A percentile compares a stretch with the other conserved stretches of the same genome.
Conservation (phyloP, 805 yeast genomes). For the Metschnikowia orientalis region DNA sequence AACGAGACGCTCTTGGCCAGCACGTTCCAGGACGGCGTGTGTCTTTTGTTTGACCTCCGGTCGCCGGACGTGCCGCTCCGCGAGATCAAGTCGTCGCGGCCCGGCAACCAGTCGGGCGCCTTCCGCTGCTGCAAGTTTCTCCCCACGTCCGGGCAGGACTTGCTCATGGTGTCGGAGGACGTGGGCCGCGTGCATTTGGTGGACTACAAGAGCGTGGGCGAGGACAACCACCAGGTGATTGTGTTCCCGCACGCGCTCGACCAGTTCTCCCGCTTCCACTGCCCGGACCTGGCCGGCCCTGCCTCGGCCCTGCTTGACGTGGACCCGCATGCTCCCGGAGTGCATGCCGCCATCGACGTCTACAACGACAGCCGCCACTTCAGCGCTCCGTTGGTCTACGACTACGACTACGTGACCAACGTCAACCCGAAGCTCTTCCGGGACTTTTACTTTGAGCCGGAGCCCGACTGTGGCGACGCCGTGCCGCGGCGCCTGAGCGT, state of each 20-base stretch:
- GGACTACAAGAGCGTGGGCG: constrained; percentile 62
- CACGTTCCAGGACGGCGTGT: constrained; percentile 81
- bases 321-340: too few relatives aligned
- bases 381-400: constrained; percentile 40
- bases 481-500: too few relatives aligned
- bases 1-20: constrained; percentile 72
- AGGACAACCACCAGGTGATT: constrained; percentile 50
- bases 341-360: constrained; percentile 9
- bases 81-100: constrained; percentile 57
- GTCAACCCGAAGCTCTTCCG: constrained; percentile 36
- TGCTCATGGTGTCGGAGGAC: constrained; percentile 76
- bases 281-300: constrained; percentile 2
- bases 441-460: constrained; percentile 32
- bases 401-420: constrained; percentile 35
- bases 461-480: constrained; percentile 6
- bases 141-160: constrained; percentile 64
- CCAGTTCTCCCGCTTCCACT: constrained; percentile 33
- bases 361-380: constrained; percentile 15
- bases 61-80: constrained; percentile 49
- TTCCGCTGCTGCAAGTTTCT: constrained; percentile 55
- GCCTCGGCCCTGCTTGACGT: not conserved
- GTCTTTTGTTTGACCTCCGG: constrained; percentile 73
- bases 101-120: constrained; percentile 54
- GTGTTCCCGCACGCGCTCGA: constrained; percentile 53
- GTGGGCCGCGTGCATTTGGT: constrained; percentile 81